Percentiles rank a stretch among this genome's conserved stretches.
Evolutionary conservation across 306 rosid genomes (phyloP).

Genomic region (Castanea crenata): DNA sequence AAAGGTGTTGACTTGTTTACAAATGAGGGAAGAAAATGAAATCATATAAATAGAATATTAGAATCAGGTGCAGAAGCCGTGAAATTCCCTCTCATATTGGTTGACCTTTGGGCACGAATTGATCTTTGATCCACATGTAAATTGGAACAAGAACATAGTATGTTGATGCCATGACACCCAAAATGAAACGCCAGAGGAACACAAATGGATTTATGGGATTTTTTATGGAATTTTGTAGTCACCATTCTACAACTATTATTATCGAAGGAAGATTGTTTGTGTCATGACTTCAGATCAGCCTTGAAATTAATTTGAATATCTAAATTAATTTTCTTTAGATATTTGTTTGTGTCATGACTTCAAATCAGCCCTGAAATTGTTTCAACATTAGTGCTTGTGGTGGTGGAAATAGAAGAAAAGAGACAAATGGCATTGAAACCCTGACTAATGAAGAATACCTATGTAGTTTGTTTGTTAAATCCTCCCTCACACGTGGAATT

Average conservation of each 20-base stretch:
- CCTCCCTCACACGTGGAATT: no score
- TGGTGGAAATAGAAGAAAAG: no score
- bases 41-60: constrained; percentile 7
- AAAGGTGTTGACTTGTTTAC: not conserved
- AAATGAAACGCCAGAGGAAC: constrained; percentile 55
- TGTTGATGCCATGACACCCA: constrained; percentile 81
- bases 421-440: no score
- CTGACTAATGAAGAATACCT: no score
- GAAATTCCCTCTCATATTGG: constrained; percentile 48
- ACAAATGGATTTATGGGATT: constrained; percentile 55
- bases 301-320: no score
- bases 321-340: no score
- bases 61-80: no score
- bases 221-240: not conserved
- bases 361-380: no score
- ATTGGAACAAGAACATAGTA: constrained; percentile 78
- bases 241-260: not conserved
- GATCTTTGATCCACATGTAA: constrained; percentile 93
- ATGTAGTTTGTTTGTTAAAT: no score
- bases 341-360: no score
- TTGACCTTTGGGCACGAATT: constrained; percentile 79
- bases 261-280: not conserved
- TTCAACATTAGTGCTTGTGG: no score
- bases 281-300: no score
- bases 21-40: constrained; percentile 13